Percentiles rank a stretch among this genome's conserved stretches.
Conservation (phyloP, 1,139 yeast species). For the Yamadazyma atmosphaerica region DNA sequence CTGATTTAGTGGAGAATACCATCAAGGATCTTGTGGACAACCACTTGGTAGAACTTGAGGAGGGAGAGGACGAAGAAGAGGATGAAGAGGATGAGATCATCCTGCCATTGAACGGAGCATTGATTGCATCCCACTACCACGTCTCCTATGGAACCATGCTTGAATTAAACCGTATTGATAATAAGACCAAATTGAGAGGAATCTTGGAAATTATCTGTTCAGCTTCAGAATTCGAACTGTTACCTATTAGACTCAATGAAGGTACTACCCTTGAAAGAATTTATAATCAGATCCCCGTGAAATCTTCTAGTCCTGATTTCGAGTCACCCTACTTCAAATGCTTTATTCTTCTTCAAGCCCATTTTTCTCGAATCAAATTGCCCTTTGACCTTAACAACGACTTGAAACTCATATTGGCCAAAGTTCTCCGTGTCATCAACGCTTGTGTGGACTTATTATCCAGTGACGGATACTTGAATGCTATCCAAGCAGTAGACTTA, state of each 20-base stretch:
- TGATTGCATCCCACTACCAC: constrained; percentile 74
- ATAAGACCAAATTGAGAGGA: constrained; percentile 58
- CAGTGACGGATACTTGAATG: constrained; percentile 77
- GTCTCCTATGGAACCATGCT: constrained; percentile 68
- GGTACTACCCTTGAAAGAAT: constrained; percentile 41
- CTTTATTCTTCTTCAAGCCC: constrained; percentile 77
- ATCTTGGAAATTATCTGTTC: constrained; percentile 66
- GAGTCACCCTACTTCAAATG: constrained; percentile 68
- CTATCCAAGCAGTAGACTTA: constrained; percentile 82
- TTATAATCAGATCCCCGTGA: constrained; percentile 63
- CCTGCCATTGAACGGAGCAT: constrained; percentile 63
- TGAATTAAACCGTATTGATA: constrained; percentile 51
- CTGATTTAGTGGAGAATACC: constrained; percentile 79
- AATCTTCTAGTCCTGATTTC: constrained; percentile 34
- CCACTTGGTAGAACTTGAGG: constrained; percentile 62
- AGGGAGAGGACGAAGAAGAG: constrained; percentile 33
- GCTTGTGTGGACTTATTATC: constrained; percentile 77
- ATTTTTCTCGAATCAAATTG: constrained; percentile 60
- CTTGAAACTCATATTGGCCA: constrained; percentile 50
- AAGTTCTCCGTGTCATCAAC: constrained; percentile 52
- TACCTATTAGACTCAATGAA: constrained; percentile 67
- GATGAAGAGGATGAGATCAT: constrained; percentile 46
- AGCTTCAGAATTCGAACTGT: constrained; percentile 65
- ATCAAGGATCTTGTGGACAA: constrained; percentile 63
- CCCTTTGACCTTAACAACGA: constrained; percentile 63